A percentile compares a stretch with the other conserved stretches of the same genome.
These are phyloP conservation scores for Hymenotorrendiella dingleyae DNA, from an alignment of 2,329 filamentous ascomycete species.

Conservation along the genomic window DNA sequence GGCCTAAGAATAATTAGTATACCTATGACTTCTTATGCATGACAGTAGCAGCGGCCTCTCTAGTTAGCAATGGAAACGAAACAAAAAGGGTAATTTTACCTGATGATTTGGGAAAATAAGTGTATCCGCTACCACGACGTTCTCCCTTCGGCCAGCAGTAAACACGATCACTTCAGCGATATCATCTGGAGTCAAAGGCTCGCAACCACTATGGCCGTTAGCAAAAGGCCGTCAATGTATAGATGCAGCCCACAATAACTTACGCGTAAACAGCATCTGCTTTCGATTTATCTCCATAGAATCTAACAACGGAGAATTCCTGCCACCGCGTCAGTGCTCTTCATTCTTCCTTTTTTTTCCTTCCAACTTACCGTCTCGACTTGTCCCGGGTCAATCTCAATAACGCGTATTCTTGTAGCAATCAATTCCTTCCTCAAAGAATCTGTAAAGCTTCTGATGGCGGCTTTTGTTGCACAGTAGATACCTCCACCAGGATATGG, in stretches of 20 bases:
- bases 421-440: constrained; percentile 78
- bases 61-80: constrained; percentile 27
- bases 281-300: constrained; percentile 82
- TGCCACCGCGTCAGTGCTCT: constrained; percentile 24
- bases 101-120: constrained; percentile 87
- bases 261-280: constrained; percentile 85
- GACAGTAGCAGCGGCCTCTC: constrained; percentile 36
- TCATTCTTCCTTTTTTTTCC: not conserved
- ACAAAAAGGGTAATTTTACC: constrained; percentile 42
- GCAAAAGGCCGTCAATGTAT: not conserved
- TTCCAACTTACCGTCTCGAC: constrained; percentile 66
- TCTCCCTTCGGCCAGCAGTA: constrained; percentile 74
- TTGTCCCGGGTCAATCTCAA: constrained; percentile 86
- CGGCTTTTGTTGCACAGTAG: constrained; percentile 91
- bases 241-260: constrained; percentile 30
- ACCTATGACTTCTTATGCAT: constrained; percentile 37
- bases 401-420: constrained; percentile 71
- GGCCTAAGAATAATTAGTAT: constrained; percentile 25
- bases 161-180: constrained; percentile 91
- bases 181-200: constrained; percentile 82
- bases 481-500: constrained; percentile 81
- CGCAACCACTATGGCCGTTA: constrained; percentile 50
- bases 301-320: constrained; percentile 86
- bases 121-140: constrained; percentile 84
- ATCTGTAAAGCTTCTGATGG: constrained; percentile 79